Percentiles rank a stretch among this genome's conserved stretches.
phyloP scores from a whole-genome alignment of 2,329 filamentous ascomycete species.

The Claviceps fusiformis region DNA sequence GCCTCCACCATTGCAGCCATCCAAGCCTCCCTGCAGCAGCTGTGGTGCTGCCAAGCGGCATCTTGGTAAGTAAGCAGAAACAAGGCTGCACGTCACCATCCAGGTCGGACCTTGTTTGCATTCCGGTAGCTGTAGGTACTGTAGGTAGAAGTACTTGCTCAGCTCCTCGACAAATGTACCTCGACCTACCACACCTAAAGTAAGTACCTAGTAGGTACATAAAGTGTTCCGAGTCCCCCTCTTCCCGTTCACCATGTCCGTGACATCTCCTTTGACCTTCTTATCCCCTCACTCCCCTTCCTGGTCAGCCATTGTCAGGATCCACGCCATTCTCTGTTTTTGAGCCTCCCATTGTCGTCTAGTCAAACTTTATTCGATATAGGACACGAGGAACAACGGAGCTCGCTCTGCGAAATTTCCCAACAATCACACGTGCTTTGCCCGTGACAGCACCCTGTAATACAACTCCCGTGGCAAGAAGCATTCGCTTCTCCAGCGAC shows the following conservation, averaged over 20 bases:
- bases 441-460: not conserved
- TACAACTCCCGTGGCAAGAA: not conserved
- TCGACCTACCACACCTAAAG: not conserved
- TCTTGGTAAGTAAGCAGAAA: not conserved
- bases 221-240: not conserved
- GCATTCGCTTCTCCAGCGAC: not conserved
- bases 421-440: constrained; percentile 1
- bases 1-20: not conserved
- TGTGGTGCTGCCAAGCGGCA: not conserved
- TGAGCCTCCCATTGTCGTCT: not conserved
- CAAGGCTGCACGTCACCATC: not conserved
- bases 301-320: not conserved
- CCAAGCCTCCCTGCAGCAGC: not conserved
- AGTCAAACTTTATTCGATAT: not conserved
- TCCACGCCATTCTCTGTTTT: constrained; percentile 1
- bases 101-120: not conserved
- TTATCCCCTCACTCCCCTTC: not conserved
- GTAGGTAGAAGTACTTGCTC: too few species aligned
- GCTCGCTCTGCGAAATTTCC: not conserved
- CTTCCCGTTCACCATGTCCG: not conserved
- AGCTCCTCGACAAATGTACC: not conserved
- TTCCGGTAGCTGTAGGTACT: too few species aligned
- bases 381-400: not conserved
- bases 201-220: not conserved
- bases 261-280: not conserved